Evolutionary conservation across 2,329 filamentous ascomycete genomes (phyloP), one percentile per base, ranked within the genome.

Genomic region (Stenocarpella maydis): DNA sequence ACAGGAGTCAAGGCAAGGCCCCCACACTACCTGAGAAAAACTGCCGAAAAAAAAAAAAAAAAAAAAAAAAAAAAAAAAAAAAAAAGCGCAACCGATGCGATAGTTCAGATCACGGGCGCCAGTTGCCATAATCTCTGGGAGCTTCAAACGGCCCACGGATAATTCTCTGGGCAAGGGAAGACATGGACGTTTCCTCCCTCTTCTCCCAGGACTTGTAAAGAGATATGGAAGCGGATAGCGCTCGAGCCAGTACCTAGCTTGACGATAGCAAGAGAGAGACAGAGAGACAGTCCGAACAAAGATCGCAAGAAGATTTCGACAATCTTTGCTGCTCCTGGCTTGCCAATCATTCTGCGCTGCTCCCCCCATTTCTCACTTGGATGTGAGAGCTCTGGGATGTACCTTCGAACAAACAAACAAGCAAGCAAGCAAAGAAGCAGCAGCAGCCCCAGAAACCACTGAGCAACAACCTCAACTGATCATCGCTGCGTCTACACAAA

Each of bases 191-290:
- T 52, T 69, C 55, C 43, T 67, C 45, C 72, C 74, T 80, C 75
- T 75, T 76, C 80, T 77, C 69, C 64, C 66, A 61, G 78, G 72
- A 78, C 82, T 81, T 82, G 82, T 83, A 83, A 80, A 81, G 82
- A 77, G 74, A 78, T 79, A 77, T 80, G 79, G 82, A 80, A 82
- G 84, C 83, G 82, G 82, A 81, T 85, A 85, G 84, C 83, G 82
- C 83, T 82, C 81, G 78, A 83, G 81, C 80, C 82, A 87, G 85
- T 86, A 88, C 86, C 86, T 91, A 91, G 88, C 88, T 88, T 88
- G 85, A 88, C 86, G 88, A 87, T 92, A 91, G 90, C 89, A 90
- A 88, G 89, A 84, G 73, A 75, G 74, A 77, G 74, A 77, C 74
- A 77, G 74, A 72, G 55, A 71, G 39, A 71, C 60, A 72, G 70